Evolutionary conservation across 176 grass and related monocot genomes (phyloP).

Genomic region (Oryza brachyantha): DNA sequence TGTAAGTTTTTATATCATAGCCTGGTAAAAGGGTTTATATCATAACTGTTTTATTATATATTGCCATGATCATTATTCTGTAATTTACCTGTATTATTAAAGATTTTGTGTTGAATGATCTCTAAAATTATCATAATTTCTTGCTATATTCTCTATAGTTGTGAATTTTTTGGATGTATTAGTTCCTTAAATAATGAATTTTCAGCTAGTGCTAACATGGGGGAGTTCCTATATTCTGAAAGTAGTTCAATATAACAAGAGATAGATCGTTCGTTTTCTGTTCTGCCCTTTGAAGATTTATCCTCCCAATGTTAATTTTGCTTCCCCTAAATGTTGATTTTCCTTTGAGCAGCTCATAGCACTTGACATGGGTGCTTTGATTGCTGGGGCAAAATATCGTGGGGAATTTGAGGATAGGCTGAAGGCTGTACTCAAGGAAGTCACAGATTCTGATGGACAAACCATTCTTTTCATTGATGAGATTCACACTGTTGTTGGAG

Average conservation of each 20-base stretch:
- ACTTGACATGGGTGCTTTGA: conserved; percentile 94
- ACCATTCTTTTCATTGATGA: conserved; percentile 94
- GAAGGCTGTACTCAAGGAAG: conserved; percentile 93
- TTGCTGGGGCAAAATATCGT: conserved; percentile 92
- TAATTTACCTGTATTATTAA: neutral
- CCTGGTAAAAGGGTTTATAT: neutral
- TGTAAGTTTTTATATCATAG: neutral
- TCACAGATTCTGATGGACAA: conserved; percentile 93
- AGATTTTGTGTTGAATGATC: neutral
- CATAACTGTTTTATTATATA: neutral
- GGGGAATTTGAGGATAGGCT: conserved; percentile 99
- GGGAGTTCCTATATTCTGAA: neutral
- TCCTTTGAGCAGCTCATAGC: conserved; percentile 71
- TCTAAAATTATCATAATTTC: neutral
- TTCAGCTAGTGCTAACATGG: neutral
- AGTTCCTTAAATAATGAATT: neutral
- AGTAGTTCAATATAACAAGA: neutral
- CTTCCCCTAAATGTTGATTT: neutral
- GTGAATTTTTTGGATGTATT: neutral
- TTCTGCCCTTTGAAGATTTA: neutral
- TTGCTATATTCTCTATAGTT: neutral
- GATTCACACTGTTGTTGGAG: conserved; percentile 98
- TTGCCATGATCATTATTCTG: neutral
- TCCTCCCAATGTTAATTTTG: neutral
- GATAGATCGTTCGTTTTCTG: neutral